These are phyloP conservation scores for Papiliotrema flavescens DNA, from an alignment of 1,284 basidiomycete species.

Conservation along the genomic window DNA sequence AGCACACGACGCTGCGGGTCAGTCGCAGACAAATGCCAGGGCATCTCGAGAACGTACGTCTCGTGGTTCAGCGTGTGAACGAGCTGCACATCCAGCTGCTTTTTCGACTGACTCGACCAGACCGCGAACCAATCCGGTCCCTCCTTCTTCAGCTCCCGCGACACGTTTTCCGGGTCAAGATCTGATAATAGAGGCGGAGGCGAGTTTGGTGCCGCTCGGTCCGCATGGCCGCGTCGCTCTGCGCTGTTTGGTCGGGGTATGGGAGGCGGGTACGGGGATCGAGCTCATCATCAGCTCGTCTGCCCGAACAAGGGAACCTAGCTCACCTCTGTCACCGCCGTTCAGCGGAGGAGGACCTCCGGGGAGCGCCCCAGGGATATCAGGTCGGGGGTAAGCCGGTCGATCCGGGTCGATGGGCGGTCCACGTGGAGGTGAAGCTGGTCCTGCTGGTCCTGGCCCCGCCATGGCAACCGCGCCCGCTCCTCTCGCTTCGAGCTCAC, in stretches of 20 bases:
- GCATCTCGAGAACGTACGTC: slow-evolving; percentile 57
- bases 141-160: slow-evolving; percentile 63
- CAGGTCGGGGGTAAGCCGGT: slow-evolving; percentile 19
- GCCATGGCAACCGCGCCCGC: slow-evolving; percentile 16
- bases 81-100: slow-evolving; percentile 77
- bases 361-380: slow-evolving; percentile 18
- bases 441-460: slow-evolving; percentile 17
- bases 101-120: slow-evolving; percentile 81
- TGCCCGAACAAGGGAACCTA: background rate
- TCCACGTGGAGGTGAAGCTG: slow-evolving; percentile 4
- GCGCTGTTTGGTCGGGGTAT: slow-evolving; percentile 35
- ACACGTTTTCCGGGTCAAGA: slow-evolving; percentile 54
- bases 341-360: slow-evolving; percentile 27
- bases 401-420: slow-evolving; percentile 5
- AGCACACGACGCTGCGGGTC: slow-evolving; percentile 66
- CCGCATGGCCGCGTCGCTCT: slow-evolving; percentile 15
- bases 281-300: slow-evolving; percentile 10
- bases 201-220: slow-evolving; percentile 15
- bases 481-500: slow-evolving; percentile 58
- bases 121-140: slow-evolving; percentile 93
- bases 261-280: slow-evolving; percentile 33
- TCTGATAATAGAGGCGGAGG: slow-evolving; percentile 49
- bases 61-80: slow-evolving; percentile 91
- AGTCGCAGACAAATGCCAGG: slow-evolving; percentile 46
- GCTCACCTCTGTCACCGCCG: slow-evolving; percentile 12